Evolutionary conservation across 768 basidiomycete genomes (phyloP).

Genomic region (Asterophora lycoperdoides): DNA sequence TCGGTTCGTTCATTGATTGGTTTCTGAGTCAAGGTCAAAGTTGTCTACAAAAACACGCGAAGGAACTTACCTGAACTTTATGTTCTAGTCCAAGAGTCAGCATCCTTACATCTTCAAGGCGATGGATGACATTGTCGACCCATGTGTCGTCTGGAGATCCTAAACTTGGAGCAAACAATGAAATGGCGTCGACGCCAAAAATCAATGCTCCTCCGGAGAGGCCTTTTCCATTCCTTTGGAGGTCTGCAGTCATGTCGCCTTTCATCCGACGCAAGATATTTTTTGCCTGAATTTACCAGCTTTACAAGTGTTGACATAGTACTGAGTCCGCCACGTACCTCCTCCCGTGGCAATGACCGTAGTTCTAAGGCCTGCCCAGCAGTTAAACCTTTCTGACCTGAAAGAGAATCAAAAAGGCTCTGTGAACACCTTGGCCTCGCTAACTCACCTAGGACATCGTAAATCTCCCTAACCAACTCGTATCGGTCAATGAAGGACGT

Average conservation of each 20-base stretch:
- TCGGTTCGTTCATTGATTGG: conserved; percentile 42
- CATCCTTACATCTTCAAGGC: conserved; percentile 32
- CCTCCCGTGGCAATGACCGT: conserved; percentile 40
- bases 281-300: conserved; percentile 35
- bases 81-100: conserved; percentile 38
- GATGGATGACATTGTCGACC: conserved; percentile 27
- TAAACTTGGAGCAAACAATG: conserved; percentile 38
- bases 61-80: conserved; percentile 35
- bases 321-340: conserved; percentile 31
- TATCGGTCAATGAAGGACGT: background rate
- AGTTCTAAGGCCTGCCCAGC: conserved; percentile 42
- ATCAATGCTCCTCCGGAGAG: conserved; percentile 42
- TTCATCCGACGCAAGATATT: conserved; percentile 38
- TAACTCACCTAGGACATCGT: conserved; percentile 61
- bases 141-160: conserved; percentile 23
- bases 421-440: background rate
- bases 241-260: conserved; percentile 21
- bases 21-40: conserved; percentile 34
- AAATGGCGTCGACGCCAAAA: conserved; percentile 45
- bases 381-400: conserved; percentile 35
- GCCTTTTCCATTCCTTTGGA: conserved; percentile 27
- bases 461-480: conserved; percentile 50
- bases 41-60: background rate
- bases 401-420: background rate
- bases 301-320: background rate